Evolutionary conservation across 441 rosid genomes (phyloP), one percentile per base, ranked within the genome.

Genomic region (Biscutella laevigata): DNA sequence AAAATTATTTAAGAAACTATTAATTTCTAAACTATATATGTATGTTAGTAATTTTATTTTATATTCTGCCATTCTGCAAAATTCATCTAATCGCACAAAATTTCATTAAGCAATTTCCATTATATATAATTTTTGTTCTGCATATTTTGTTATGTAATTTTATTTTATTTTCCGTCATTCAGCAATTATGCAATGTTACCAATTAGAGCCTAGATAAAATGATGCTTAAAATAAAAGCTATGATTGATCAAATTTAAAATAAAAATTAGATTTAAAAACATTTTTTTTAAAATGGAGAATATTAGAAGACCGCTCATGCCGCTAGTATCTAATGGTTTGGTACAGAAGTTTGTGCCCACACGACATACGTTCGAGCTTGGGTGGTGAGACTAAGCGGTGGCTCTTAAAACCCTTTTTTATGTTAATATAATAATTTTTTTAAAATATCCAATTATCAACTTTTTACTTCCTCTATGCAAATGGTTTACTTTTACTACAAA

Each of bases 321-420:
- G 70, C 79, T 74, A 58, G 71, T 78, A 71, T 79, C 81, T 78
- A 58, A 65, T 62, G 49, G 66, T 56, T 26, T 53, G 34, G 63
- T 78, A 61, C 87, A 79, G 77, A 51, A 71, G 80, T 86, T 76
- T 66, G 94, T 78, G 94, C 83, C 79, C 66, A 57, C 59, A 53
- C 14, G 71, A 77, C 90, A 80, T 67, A 30, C 84, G 90, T 71
- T 74, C 41, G 21, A 56, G 59, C 64, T 61, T 83, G 43, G 73
- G 27, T 88, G 95, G 90, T 59, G 70, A 67, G 17, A 64, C 28
- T 4, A 43, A 58, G 79, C 92, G 90, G 96, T 79, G 86, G 61
- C 47, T 66, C 71, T 57, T 57, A 27, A 41, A n/a, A n/a, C 7
- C 44, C 11, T 61, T 75, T 77, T 57, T 57, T 37, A n/a, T n/a